phyloP scores from a whole-genome alignment of 1,139 yeast species.

The Geotrichum carabidarum region DNA sequence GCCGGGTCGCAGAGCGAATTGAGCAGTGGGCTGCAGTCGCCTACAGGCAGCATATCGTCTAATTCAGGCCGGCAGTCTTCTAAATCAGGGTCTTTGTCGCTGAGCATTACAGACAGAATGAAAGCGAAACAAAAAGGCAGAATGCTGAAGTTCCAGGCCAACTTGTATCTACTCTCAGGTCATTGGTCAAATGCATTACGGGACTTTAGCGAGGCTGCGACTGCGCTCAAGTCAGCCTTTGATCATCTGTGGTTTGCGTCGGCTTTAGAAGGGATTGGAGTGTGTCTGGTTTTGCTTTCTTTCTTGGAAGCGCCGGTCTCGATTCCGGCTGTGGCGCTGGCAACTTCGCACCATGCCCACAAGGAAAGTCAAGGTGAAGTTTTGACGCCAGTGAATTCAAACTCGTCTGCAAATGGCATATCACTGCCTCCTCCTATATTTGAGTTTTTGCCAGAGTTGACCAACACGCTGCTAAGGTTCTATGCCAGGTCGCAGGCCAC shows the following conservation, averaged over 20 bases:
- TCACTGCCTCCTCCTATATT: conserved; percentile 34
- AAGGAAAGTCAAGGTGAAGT: background rate
- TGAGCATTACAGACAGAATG: conserved; percentile 47
- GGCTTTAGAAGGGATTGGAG: conserved; percentile 73
- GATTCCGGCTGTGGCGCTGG: conserved; percentile 48
- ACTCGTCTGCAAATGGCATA: conserved; percentile 19
- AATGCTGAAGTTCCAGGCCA: conserved; percentile 68
- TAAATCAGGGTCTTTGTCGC: conserved; percentile 35
- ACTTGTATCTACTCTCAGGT: conserved; percentile 75
- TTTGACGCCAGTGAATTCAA: conserved; percentile 26
- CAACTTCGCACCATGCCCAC: background rate
- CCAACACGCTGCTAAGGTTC: conserved; percentile 49
- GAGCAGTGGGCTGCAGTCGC: conserved; percentile 9
- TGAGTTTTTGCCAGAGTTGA: conserved; percentile 50
- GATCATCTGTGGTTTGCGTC: conserved; percentile 88
- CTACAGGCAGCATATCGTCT: conserved; percentile 3
- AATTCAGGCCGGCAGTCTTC: conserved; percentile 4
- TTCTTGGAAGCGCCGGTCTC: conserved; percentile 56
- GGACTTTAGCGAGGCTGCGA: conserved; percentile 67
- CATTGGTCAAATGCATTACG: conserved; percentile 63
- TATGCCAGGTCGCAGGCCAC: conserved; percentile 58
- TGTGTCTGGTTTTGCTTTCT: conserved; percentile 57
- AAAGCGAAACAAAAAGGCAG: conserved; percentile 62
- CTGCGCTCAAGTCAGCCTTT: conserved; percentile 53
- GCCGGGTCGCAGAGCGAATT: conserved; percentile 5